Conservation (phyloP, 2,329 filamentous ascomycete species). For the Penicillium aurantiogriseum region DNA sequence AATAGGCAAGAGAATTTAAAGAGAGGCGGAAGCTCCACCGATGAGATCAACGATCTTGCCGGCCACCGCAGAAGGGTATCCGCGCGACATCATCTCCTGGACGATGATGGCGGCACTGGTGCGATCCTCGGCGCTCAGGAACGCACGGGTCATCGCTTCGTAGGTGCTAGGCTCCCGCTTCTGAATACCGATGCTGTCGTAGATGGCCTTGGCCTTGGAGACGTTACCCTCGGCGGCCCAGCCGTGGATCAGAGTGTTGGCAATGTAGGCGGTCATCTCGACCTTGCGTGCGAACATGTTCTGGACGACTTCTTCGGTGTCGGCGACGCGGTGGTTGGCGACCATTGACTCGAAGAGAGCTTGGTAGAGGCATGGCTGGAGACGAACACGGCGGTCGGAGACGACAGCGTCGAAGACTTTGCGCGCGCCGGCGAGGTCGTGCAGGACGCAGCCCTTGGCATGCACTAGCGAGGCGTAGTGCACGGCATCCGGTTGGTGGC, state of each 20-base stretch:
- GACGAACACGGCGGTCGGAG: conserved; percentile 62
- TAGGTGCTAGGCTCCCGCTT: conserved; percentile 96
- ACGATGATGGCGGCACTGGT: conserved; percentile 74
- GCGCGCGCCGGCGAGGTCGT: conserved; percentile 82
- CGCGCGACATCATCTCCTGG: conserved; percentile 83
- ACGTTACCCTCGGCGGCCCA: conserved; percentile 87
- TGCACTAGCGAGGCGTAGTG: conserved; percentile 96
- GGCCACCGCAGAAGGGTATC: conserved; percentile 87
- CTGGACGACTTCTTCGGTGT: conserved; percentile 69
- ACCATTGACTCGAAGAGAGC: conserved; percentile 97
- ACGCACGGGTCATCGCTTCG: conserved; percentile 96
- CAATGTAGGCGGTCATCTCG: conserved; percentile 93
- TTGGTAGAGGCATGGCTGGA: conserved; percentile 88
- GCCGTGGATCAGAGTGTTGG: conserved; percentile 95
- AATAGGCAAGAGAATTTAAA: conserved; percentile 21
- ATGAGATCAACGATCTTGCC: conserved; percentile 93
- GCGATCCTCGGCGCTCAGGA: conserved; percentile 78
- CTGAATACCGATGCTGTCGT: conserved; percentile 70
- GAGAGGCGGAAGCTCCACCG: conserved; percentile 42
- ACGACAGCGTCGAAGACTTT: conserved; percentile 80
- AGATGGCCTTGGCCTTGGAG: conserved; percentile 72
- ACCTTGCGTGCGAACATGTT: conserved; percentile 74
- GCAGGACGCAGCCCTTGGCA: conserved; percentile 88
- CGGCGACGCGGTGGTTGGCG: conserved; percentile 80
- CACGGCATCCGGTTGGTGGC: conserved; percentile 79